A percentile compares a stretch with the other conserved stretches of the same genome.
phyloP scores from a whole-genome alignment of 805 yeast species.

The Pichia deserticola region DNA sequence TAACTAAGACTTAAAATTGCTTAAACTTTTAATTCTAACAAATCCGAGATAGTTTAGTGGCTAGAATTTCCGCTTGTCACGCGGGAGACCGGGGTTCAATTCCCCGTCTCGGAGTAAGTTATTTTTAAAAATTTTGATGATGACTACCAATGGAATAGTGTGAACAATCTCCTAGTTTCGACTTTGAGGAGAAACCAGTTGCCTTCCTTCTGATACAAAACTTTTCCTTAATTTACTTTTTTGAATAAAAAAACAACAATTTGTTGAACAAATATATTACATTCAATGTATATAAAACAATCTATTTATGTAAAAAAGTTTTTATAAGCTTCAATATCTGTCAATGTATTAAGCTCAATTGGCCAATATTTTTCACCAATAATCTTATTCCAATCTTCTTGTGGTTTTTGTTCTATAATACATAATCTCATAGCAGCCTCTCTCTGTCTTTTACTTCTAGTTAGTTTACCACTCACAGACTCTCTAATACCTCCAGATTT shows the following conservation, averaged over 20 bases:
- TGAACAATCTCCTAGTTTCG: slow-evolving; percentile 23
- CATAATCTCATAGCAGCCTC: slow-evolving; percentile 42
- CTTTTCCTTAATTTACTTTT: slow-evolving; percentile 4
- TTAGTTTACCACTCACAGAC: slow-evolving; percentile 34
- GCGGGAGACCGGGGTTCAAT: slow-evolving; percentile 39
- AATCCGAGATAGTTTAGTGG: slow-evolving; percentile 36
- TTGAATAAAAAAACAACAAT: not conserved
- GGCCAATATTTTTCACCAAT: slow-evolving; percentile 25
- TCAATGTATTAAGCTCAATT: slow-evolving; percentile 19
- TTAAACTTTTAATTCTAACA: too few species aligned
- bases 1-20: too few species aligned
- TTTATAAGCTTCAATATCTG: slow-evolving; percentile 19
- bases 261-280: too few species aligned
- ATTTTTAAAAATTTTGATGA: slow-evolving; percentile 13
- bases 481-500: slow-evolving; percentile 47
- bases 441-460: slow-evolving; percentile 33
- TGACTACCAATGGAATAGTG: slow-evolving; percentile 18
- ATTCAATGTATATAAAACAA: too few species aligned
- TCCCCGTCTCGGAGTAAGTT: slow-evolving; percentile 33
- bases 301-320: not conserved
- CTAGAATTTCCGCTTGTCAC: slow-evolving; percentile 38
- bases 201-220: slow-evolving; percentile 16
- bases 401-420: slow-evolving; percentile 34
- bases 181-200: slow-evolving; percentile 20
- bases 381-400: slow-evolving; percentile 19